These are phyloP conservation scores for Gamsiella multidivaricata DNA, from an alignment of 192 early-diverging fungal species.

Conservation along the genomic window DNA sequence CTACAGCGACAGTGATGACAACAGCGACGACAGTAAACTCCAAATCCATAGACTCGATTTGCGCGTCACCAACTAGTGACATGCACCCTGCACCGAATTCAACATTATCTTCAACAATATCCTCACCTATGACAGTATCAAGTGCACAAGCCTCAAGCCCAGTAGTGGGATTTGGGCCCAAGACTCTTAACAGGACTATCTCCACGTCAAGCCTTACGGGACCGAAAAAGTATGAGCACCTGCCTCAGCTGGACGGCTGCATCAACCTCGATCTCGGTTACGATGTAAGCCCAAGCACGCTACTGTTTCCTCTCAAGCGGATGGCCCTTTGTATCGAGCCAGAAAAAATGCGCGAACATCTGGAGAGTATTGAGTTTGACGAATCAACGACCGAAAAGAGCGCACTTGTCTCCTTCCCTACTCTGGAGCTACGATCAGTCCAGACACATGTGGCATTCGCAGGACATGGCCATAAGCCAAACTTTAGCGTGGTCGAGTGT, in stretches of 20 bases:
- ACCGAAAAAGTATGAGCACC: conserved; percentile 42
- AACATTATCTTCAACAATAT: neutral
- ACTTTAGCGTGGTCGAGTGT: conserved; percentile 32
- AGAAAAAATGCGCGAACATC: conserved; percentile 34
- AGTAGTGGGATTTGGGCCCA: conserved; percentile 6
- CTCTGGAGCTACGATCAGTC: conserved; percentile 25
- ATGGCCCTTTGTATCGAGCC: conserved; percentile 22
- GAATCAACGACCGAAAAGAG: conserved; percentile 31
- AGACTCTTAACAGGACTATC: conserved; percentile 10
- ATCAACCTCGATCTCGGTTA: conserved; percentile 38
- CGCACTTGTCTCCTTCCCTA: conserved; percentile 33
- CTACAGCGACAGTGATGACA: no score
- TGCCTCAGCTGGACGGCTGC: conserved; percentile 36
- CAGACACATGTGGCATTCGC: conserved; percentile 28
- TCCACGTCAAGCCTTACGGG: conserved; percentile 33
- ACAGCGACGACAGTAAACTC: neutral
- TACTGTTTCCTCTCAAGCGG: conserved; percentile 28
- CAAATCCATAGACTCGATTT: neutral
- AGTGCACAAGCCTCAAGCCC: conserved; percentile 9
- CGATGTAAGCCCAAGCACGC: conserved; percentile 35
- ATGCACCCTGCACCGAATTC: conserved; percentile 2
- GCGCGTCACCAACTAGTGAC: conserved; percentile 10
- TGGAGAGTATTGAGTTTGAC: conserved; percentile 23
- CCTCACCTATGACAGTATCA: conserved; percentile 10
- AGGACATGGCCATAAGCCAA: conserved; percentile 23